phyloP scores from a whole-genome alignment of 1,284 basidiomycete species.

The Ustilago loliicola region DNA sequence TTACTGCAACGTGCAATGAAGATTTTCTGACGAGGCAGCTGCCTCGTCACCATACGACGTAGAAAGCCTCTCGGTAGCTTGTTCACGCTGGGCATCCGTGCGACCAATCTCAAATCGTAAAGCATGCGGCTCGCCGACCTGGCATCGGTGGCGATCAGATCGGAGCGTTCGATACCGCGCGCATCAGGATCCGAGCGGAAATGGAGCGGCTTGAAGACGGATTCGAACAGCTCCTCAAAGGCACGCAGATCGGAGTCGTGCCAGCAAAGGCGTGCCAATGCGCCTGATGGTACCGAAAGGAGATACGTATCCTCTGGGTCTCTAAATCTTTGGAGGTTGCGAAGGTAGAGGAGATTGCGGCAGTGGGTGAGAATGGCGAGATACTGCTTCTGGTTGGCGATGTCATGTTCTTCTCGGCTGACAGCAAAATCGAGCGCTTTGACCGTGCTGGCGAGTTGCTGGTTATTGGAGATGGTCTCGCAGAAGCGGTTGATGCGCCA shows the following conservation, averaged over 20 bases:
- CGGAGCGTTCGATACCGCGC: conserved; percentile 34
- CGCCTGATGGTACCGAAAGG: conserved; percentile 30
- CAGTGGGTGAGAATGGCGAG: conserved; percentile 38
- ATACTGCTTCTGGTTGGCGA: conserved; percentile 45
- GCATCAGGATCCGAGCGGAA: conserved; percentile 33
- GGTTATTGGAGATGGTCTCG: conserved; percentile 39
- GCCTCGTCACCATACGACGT: conserved; percentile 23
- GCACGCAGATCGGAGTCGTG: conserved; percentile 41
- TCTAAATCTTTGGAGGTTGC: conserved; percentile 37
- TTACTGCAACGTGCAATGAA: conserved; percentile 39
- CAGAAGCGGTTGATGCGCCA: conserved; percentile 45
- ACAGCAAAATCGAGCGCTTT: conserved; percentile 48
- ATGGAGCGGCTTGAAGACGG: conserved; percentile 47
- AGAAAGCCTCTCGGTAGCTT: conserved; percentile 40
- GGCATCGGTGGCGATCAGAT: conserved; percentile 30
- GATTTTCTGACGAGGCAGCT: conserved; percentile 30
- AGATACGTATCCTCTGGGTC: conserved; percentile 40
- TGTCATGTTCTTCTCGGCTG: conserved; percentile 35
- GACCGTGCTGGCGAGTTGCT: conserved; percentile 27
- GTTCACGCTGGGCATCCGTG: conserved; percentile 25
- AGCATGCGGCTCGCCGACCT: conserved; percentile 35
- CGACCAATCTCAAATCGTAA: conserved; percentile 33
- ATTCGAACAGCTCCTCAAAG: conserved; percentile 44
- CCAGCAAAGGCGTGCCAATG: conserved; percentile 33
- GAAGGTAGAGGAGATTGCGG: conserved; percentile 43